These are phyloP conservation scores for Metschnikowia dekortorum DNA, from an alignment of 805 yeast species.

Conservation along the genomic window DNA sequence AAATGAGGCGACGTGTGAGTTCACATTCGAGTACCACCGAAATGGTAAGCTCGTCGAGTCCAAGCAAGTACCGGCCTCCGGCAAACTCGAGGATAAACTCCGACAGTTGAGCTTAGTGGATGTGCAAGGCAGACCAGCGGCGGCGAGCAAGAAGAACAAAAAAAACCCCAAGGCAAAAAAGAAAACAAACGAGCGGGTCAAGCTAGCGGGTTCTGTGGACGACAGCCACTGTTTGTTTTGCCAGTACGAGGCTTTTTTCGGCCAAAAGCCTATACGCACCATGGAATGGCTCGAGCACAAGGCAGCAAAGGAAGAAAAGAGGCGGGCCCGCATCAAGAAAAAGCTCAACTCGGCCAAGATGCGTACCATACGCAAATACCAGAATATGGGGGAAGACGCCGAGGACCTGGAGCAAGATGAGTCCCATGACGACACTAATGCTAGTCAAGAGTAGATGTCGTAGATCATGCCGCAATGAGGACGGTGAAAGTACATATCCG, in stretches of 20 bases:
- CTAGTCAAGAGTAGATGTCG: neutral
- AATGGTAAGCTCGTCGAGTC: constrained; percentile 31
- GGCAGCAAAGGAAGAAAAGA: constrained; percentile 25
- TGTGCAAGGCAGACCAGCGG: constrained; percentile 6
- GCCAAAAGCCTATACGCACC: constrained; percentile 46
- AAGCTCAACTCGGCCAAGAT: constrained; percentile 37
- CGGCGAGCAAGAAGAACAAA: constrained; percentile 12
- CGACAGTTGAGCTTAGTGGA: constrained; percentile 26
- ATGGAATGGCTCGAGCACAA: constrained; percentile 46
- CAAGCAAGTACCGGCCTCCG: constrained; percentile 28
- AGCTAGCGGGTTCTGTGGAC: neutral
- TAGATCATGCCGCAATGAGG: neutral
- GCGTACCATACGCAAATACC: constrained; percentile 6
- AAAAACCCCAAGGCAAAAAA: constrained; percentile 9
- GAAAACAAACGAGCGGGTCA: constrained; percentile 4
- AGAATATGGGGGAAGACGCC: neutral
- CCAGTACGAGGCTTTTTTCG: constrained; percentile 50
- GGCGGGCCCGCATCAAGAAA: constrained; percentile 29
- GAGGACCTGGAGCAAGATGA: neutral
- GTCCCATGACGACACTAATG: neutral
- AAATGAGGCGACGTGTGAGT: constrained; percentile 41
- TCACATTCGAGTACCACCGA: constrained; percentile 41
- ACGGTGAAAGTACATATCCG: neutral
- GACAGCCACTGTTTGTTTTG: constrained; percentile 41
- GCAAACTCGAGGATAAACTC: constrained; percentile 35